These are phyloP conservation scores for Fonsecaea multimorphosa DNA, from an alignment of 2,329 filamentous ascomycete species.

Conservation along the genomic window DNA sequence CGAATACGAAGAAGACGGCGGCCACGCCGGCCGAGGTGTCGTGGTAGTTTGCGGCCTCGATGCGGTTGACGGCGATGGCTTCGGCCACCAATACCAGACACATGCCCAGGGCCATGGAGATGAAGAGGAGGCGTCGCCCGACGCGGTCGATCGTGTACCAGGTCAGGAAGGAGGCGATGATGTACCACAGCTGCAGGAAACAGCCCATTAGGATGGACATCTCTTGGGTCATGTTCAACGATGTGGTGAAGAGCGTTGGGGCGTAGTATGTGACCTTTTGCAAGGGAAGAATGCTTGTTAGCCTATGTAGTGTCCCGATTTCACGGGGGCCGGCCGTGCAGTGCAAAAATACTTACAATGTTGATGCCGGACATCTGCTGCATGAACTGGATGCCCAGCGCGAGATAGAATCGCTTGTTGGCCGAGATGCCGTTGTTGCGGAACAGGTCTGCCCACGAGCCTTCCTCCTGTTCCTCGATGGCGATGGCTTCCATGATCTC, in stretches of 20 bases:
- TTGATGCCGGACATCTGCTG: slow-evolving; percentile 56
- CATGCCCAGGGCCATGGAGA: slow-evolving; percentile 24
- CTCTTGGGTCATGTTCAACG: slow-evolving; percentile 50
- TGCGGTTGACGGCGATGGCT: slow-evolving; percentile 42
- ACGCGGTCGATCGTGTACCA: slow-evolving; percentile 49
- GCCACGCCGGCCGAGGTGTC: slow-evolving; percentile 50
- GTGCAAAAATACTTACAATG: slow-evolving; percentile 42
- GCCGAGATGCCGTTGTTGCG: slow-evolving; percentile 40
- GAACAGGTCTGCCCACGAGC: slow-evolving; percentile 45
- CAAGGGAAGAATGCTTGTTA: slow-evolving; percentile 30
- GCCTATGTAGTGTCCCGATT: background rate
- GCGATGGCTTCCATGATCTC: slow-evolving; percentile 48
- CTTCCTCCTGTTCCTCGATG: slow-evolving; percentile 37
- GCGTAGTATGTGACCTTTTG: slow-evolving; percentile 50
- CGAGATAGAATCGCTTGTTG: slow-evolving; percentile 59
- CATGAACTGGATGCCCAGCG: slow-evolving; percentile 44
- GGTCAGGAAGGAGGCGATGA: slow-evolving; percentile 58
- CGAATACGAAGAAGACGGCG: slow-evolving; percentile 62
- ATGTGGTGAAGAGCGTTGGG: slow-evolving; percentile 37
- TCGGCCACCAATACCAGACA: slow-evolving; percentile 67
- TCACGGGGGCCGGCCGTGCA: too few relatives aligned
- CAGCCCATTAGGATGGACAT: slow-evolving; percentile 54
- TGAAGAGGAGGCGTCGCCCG: slow-evolving; percentile 29
- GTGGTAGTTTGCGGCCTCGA: slow-evolving; percentile 12
- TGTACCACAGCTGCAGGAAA: slow-evolving; percentile 62